Conservation (phyloP, 768 basidiomycete genomes). For the Tremella mesenterica region DNA sequence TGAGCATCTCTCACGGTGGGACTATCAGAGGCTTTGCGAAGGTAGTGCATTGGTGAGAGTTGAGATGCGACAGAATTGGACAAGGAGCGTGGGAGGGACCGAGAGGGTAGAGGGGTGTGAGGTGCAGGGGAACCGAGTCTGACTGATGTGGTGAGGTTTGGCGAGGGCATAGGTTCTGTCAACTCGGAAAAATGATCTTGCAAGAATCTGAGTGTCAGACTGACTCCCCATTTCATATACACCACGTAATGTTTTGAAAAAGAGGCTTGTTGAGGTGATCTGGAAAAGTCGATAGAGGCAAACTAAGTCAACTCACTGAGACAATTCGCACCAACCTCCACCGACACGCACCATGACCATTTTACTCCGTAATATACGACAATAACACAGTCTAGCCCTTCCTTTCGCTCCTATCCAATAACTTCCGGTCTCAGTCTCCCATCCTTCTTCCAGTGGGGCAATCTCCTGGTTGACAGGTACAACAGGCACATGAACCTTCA, state of each 20-base stretch:
- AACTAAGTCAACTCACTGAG: slow-evolving; percentile 55
- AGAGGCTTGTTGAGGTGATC: not conserved
- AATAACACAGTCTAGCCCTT: slow-evolving; percentile 72
- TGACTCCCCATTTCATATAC: not conserved
- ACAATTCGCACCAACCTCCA: slow-evolving; percentile 86
- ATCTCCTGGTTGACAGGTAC: not conserved
- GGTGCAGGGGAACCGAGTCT: slow-evolving; percentile 1
- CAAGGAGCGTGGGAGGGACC: no score
- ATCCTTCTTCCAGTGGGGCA: slow-evolving; percentile 52
- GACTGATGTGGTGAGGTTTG: not conserved
- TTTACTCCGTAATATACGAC: slow-evolving; percentile 78
- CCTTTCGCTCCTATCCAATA: slow-evolving; percentile 94
- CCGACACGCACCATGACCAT: slow-evolving; percentile 96
- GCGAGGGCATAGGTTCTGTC: not conserved
- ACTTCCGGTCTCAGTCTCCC: slow-evolving; percentile 88
- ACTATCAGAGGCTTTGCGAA: slow-evolving; percentile 56
- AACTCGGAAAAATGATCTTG: slow-evolving; percentile 34
- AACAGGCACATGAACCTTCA: slow-evolving; percentile 52
- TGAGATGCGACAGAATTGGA: slow-evolving; percentile 46
- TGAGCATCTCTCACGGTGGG: slow-evolving; percentile 29
- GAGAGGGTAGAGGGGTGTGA: not conserved
- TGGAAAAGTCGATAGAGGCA: not conserved
- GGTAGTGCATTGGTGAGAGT: slow-evolving; percentile 75
- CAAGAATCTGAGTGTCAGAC: slow-evolving; percentile 20
- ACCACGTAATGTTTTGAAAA: not conserved